A percentile compares a stretch with the other conserved stretches of the same genome.
phyloP scores from a whole-genome alignment of 306 rosid species.

The Nissolia schottii region DNA sequence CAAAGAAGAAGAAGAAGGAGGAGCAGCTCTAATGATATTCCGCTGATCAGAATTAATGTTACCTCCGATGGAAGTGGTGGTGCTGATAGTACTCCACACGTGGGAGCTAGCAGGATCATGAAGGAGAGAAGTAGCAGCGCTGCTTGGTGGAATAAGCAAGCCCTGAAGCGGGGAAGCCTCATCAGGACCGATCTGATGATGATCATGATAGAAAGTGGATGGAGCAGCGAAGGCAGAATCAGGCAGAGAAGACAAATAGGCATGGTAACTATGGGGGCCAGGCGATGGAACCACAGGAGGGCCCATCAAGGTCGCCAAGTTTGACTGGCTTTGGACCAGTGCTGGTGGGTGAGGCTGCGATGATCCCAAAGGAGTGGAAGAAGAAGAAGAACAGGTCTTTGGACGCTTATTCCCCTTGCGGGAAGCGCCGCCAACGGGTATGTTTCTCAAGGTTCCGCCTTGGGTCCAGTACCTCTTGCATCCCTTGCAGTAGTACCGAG shows the following conservation, averaged over 20 bases:
- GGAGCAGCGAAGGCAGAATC: too few relatives aligned
- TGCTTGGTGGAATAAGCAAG: too few relatives aligned
- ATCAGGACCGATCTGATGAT: too few relatives aligned
- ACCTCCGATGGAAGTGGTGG: constrained; percentile 8
- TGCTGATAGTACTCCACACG: constrained; percentile 38
- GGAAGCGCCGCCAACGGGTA: constrained; percentile 49
- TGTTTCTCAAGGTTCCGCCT: constrained; percentile 56
- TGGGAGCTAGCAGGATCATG: constrained; percentile 17
- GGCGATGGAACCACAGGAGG: constrained; percentile 1
- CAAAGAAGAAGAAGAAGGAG: constrained; percentile 30
- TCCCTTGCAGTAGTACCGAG: constrained; percentile 52
- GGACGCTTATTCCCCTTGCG: constrained; percentile 43
- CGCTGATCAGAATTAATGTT: constrained; percentile 12
- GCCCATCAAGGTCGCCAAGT: neutral
- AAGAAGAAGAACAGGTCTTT: neutral
- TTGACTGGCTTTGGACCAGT: neutral
- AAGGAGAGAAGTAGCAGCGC: neutral
- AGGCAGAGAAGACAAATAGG: constrained; percentile 27
- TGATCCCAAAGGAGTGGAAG: neutral
- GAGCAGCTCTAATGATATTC: neutral
- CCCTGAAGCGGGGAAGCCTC: too few relatives aligned
- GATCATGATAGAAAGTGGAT: too few relatives aligned
- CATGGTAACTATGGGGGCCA: neutral
- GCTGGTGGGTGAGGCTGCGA: neutral
- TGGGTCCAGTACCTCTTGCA: constrained; percentile 67